Evolutionary conservation across 2,329 filamentous ascomycete genomes (phyloP).

Genomic region (Penicillium sp.): DNA sequence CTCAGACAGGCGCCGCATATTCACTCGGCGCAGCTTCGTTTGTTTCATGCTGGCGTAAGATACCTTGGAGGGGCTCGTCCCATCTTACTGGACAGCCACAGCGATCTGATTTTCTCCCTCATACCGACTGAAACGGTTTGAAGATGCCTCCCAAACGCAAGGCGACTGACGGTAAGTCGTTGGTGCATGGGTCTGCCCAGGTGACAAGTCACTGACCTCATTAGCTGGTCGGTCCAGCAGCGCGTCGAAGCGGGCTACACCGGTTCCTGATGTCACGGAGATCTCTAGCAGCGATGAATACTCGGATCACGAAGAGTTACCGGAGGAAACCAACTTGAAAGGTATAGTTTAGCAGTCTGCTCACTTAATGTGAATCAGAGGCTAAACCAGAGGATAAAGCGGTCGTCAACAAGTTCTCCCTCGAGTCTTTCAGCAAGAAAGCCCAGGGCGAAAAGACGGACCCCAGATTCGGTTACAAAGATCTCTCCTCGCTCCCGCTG

Average conservation of each 20-base stretch:
- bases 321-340: conserved; percentile 48
- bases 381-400: conserved; percentile 32
- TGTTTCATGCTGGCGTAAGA: conserved; percentile 24
- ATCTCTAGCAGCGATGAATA: conserved; percentile 57
- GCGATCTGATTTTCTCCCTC: neutral
- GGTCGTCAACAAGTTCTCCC: conserved; percentile 53
- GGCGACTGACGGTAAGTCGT: conserved; percentile 52
- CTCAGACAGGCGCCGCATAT: conserved; percentile 14
- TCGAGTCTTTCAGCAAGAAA: conserved; percentile 50
- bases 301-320: conserved; percentile 50
- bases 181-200: conserved; percentile 19
- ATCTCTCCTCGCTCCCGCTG: conserved; percentile 77
- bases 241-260: conserved; percentile 48
- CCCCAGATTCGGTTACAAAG: conserved; percentile 59
- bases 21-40: conserved; percentile 11
- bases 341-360: conserved; percentile 33
- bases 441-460: conserved; percentile 47
- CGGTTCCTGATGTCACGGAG: conserved; percentile 43
- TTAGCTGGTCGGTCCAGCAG: conserved; percentile 46
- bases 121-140: neutral
- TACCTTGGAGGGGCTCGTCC: conserved; percentile 11
- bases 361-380: conserved; percentile 12
- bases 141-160: conserved; percentile 70
- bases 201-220: conserved; percentile 24
- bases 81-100: conserved; percentile 9